A percentile compares a stretch with the other conserved stretches of the same genome.
Conservation (phyloP, 495 filamentous ascomycete species). For the Letharia lupina region DNA sequence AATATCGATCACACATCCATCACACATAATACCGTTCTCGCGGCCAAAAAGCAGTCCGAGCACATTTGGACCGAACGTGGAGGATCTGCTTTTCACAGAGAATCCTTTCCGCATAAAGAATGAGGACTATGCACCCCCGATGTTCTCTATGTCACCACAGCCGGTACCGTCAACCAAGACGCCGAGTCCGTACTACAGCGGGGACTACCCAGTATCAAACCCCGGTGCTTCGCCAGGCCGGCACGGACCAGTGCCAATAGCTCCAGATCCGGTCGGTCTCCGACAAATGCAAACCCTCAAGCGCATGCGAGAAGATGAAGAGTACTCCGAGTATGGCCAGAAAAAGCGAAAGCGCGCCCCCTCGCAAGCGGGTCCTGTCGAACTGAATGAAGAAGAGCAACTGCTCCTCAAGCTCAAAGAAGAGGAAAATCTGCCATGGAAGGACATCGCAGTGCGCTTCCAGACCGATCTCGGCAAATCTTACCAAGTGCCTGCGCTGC, state of each 20-base stretch:
- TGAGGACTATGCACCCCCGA: conserved; percentile 24
- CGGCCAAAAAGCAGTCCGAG: conserved; percentile 40
- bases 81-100: conserved; percentile 27
- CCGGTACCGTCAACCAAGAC: conserved; percentile 18
- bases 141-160: conserved; percentile 26
- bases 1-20: conserved; percentile 27
- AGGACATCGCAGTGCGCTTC: conserved; percentile 57
- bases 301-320: conserved; percentile 27
- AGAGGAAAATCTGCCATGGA: conserved; percentile 61
- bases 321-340: conserved; percentile 25
- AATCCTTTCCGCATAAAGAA: conserved; percentile 26
- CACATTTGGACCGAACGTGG: conserved; percentile 28
- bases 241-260: conserved; percentile 24
- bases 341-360: conserved; percentile 27
- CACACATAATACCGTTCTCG: conserved; percentile 23
- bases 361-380: conserved; percentile 26
- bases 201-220: conserved; percentile 20
- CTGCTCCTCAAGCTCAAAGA: conserved; percentile 59
- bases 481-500: conserved; percentile 59
- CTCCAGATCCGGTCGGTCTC: conserved; percentile 27
- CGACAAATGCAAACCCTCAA: conserved; percentile 29
- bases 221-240: conserved; percentile 21
- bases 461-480: conserved; percentile 53
- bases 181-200: conserved; percentile 20
- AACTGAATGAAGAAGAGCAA: conserved; percentile 55